Base-by-base conservation (phyloP, 192 early-diverging fungal species). In the Entomortierella beljakovae region DNA sequence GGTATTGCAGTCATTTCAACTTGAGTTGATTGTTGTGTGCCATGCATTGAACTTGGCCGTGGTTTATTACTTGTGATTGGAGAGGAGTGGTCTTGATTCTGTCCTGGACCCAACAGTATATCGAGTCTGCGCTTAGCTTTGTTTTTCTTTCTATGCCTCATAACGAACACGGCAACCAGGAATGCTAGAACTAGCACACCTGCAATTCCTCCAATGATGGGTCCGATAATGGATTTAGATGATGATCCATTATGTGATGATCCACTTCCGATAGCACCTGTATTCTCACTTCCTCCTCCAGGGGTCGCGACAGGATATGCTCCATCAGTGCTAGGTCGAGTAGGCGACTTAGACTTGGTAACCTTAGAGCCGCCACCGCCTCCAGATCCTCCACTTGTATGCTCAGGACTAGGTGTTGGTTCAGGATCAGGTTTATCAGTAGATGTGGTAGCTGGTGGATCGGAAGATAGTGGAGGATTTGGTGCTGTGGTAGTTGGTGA, bases 111-210 rank as follows among this genome's bases (percentile, higher is more conserved):
- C 22, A 56, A 37, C 55, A 79, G 29, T 25, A 79, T 50, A 32
- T 79, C 74, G 3, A 79, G 49, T 33, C 74, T 57, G n/a, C 74
- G 60, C 50, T 61, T 31, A 11, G 52, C 67, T 40, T 51, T 48
- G 35, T 25, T 66, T 51, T 57, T 62, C 38, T 69, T 68, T 28
- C 61, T 31, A 3, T 60, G 34, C 20, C 74, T 66, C 74, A 79
- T 79, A 35, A 69, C 61, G 53, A 79, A 79, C 22, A 79, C 67
- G 2, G 29, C 74, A 1, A 79, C 74, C 16, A 79, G n/a, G 38
- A 79, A 69, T 18, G 61, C 74, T 16, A 79, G 25, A 3, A 69
- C 67, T 2, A 79, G 37, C 9, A 52, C 66, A 23, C 53, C 74
- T 1, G 74, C 74, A 42, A 79, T 79, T 22, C 65, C 67, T 37